Evolutionary conservation across 179 eudicot species (phyloP).

Genomic region (Sideroxylon spinosum): DNA sequence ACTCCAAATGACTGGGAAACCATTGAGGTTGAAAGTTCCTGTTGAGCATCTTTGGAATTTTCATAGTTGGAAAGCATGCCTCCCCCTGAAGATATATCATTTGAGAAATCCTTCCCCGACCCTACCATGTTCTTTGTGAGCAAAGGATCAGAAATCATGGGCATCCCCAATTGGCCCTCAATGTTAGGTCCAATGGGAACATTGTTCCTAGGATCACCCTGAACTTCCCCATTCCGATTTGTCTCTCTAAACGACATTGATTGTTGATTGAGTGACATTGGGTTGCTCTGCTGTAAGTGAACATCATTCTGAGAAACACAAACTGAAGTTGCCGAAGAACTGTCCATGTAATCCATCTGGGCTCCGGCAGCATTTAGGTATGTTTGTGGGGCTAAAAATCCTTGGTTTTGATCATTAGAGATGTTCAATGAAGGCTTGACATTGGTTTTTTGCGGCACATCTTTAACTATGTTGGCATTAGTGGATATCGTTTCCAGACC

Average conservation of each 20-base stretch:
- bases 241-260: conserved; percentile 57
- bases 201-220: conserved; percentile 43
- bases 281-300: conserved; percentile 44
- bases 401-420: conserved; percentile 58
- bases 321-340: conserved; percentile 77
- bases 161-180: conserved; percentile 43
- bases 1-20: conserved; percentile 93
- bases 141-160: conserved; percentile 55
- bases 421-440: conserved; percentile 54
- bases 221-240: conserved; percentile 53
- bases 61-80: conserved; percentile 59
- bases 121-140: conserved; percentile 47
- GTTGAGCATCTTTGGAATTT: conserved; percentile 71
- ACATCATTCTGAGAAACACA: conserved; percentile 66
- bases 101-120: conserved; percentile 51
- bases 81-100: conserved; percentile 53
- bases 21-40: conserved; percentile 84
- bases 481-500: conserved; percentile 47
- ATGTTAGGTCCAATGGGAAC: conserved; percentile 41
- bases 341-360: conserved; percentile 83
- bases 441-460: conserved; percentile 51
- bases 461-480: conserved; percentile 38
- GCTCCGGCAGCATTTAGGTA: conserved; percentile 42
- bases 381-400: conserved; percentile 43
- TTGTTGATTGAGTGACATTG: conserved; percentile 54